These are phyloP conservation scores for Pulveroboletus ravenelii DNA, from an alignment of 768 basidiomycete genomes.

Conservation along the genomic window DNA sequence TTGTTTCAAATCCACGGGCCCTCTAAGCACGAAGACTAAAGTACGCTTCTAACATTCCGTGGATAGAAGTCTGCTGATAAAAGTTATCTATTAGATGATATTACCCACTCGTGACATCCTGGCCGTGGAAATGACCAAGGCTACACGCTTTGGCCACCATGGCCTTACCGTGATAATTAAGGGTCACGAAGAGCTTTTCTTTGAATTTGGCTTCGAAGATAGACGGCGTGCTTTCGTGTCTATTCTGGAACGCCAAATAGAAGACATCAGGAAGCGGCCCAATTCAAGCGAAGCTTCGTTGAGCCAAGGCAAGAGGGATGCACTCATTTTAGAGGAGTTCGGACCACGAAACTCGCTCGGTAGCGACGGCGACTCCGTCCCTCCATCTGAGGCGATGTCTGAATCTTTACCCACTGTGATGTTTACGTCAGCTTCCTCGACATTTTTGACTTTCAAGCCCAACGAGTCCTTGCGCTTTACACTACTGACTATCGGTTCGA, in stretches of 20 bases:
- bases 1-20: constrained; percentile 89
- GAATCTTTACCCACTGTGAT: constrained; percentile 84
- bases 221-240: constrained; percentile 73
- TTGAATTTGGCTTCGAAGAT: constrained; percentile 83
- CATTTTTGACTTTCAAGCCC: constrained; percentile 96
- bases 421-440: constrained; percentile 95
- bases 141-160: constrained; percentile 84
- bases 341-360: constrained; percentile 45
- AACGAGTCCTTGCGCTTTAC: constrained; percentile 82
- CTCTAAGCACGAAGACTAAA: constrained; percentile 73
- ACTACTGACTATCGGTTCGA: constrained; percentile 91
- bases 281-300: constrained; percentile 42
- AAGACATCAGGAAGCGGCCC: constrained; percentile 54
- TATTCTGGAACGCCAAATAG: constrained; percentile 77
- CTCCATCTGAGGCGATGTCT: constrained; percentile 51
- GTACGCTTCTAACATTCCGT: constrained; percentile 43
- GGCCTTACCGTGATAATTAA: constrained; percentile 88
- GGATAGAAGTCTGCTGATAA: constrained; percentile 2
- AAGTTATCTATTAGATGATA: constrained; percentile 66
- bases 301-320: constrained; percentile 59
- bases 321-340: constrained; percentile 81
- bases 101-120: constrained; percentile 88
- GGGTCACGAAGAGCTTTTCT: constrained; percentile 96
- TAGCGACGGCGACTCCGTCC: constrained; percentile 38
- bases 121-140: constrained; percentile 76